A percentile compares a stretch with the other conserved stretches of the same genome.
Conservation (phyloP, 164 flowering plant species). For the Piper longum region DNA sequence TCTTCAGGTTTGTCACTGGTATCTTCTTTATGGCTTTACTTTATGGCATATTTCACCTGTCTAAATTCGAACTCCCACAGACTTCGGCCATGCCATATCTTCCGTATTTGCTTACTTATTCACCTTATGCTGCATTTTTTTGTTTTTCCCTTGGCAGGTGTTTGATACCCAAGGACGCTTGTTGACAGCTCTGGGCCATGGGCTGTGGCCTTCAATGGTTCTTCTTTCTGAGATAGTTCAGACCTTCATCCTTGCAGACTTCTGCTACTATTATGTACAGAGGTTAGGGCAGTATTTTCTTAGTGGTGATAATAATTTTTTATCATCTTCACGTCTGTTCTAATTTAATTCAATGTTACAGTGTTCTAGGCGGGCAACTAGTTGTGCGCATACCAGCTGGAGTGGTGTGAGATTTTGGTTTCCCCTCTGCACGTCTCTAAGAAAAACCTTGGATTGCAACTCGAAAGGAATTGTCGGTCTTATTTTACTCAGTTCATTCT, state of each 20-base stretch:
- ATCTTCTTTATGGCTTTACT: not conserved
- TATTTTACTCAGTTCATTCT: not conserved
- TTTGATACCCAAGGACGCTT: constrained; percentile 31
- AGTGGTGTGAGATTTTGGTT: constrained; percentile 21
- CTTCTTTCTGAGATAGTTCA: constrained; percentile 37
- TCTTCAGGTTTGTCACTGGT: constrained; percentile 25
- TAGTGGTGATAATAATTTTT: too few relatives aligned
- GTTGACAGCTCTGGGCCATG: constrained; percentile 34
- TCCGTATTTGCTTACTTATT: not conserved
- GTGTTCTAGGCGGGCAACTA: constrained; percentile 38
- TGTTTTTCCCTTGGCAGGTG: constrained; percentile 16
- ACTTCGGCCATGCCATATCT: not conserved
- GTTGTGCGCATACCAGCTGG: constrained; percentile 43
- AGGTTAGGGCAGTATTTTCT: constrained; percentile 12
- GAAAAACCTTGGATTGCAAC: not conserved
- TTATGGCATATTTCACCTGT: not conserved
- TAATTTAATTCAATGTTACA: constrained; percentile 7
- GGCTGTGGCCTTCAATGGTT: constrained; percentile 43
- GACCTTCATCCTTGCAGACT: constrained; percentile 34
- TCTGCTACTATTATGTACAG: constrained; percentile 35
- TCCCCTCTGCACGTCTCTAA: not conserved
- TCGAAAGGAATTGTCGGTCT: not conserved
- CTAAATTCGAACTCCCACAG: not conserved
- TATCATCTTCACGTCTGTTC: not conserved
- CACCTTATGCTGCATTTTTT: not conserved